Evolutionary conservation across 495 filamentous ascomycete genomes (phyloP).

Genomic region (Penicillium roqueforti): DNA sequence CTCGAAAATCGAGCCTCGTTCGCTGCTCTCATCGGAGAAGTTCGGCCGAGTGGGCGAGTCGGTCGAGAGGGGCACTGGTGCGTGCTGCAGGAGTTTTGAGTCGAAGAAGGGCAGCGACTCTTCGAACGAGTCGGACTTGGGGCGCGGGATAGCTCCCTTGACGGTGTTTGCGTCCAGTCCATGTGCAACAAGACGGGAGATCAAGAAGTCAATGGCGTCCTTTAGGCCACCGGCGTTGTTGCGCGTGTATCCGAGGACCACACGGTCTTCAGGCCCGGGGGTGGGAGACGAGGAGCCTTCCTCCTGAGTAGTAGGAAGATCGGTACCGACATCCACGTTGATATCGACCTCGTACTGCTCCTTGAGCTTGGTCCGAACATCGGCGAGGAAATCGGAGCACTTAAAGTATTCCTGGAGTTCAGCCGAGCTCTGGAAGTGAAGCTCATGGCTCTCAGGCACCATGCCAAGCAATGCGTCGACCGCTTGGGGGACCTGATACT

Average conservation of each 20-base stretch:
- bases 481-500: slow-evolving; percentile 94
- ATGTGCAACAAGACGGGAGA: slow-evolving; percentile 72
- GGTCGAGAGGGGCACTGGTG: slow-evolving; percentile 69
- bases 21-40: slow-evolving; percentile 72
- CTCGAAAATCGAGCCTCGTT: slow-evolving; percentile 78
- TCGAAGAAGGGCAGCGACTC: slow-evolving; percentile 95
- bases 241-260: slow-evolving; percentile 77
- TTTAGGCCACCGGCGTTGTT: slow-evolving; percentile 95
- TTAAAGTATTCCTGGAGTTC: slow-evolving; percentile 74
- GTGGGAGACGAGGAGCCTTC: slow-evolving; percentile 36
- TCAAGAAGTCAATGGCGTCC: slow-evolving; percentile 93
- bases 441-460: slow-evolving; percentile 92
- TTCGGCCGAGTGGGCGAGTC: slow-evolving; percentile 80
- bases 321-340: slow-evolving; percentile 53
- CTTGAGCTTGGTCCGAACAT: slow-evolving; percentile 78
- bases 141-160: slow-evolving; percentile 88
- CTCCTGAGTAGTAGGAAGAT: slow-evolving; percentile 22
- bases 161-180: slow-evolving; percentile 82
- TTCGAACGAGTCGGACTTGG: slow-evolving; percentile 98
- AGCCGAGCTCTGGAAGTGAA: slow-evolving; percentile 70
- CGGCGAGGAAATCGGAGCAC: slow-evolving; percentile 69
- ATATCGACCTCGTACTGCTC: slow-evolving; percentile 87
- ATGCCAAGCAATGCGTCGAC: slow-evolving; percentile 95
- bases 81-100: slow-evolving; percentile 90
- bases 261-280: slow-evolving; percentile 45